Conservation (phyloP, 805 yeast species). For the Metschnikowia matae region DNA sequence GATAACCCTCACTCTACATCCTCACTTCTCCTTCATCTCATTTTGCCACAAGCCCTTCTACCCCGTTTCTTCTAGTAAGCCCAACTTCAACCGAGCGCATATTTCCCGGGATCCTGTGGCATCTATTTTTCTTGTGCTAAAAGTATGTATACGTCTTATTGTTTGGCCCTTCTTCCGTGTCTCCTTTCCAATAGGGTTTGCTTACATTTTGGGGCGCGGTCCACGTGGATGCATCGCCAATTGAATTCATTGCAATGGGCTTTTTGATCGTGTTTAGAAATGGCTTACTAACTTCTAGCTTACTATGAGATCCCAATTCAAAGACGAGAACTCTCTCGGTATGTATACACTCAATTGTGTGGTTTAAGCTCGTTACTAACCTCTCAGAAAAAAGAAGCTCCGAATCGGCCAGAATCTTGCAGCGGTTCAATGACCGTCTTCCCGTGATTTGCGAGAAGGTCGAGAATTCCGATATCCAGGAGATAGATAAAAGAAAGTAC, state of each 20-base stretch:
- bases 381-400: slow-evolving; percentile 80
- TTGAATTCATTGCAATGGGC: no score
- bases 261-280: not conserved
- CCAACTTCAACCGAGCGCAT: not conserved
- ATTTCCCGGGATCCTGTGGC: not conserved
- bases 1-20: slow-evolving; percentile 6
- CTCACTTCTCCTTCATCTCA: not conserved
- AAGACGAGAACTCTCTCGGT: slow-evolving; percentile 95
- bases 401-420: slow-evolving; percentile 86
- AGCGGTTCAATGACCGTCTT: slow-evolving; percentile 85
- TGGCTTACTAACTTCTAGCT: slow-evolving; percentile 1
- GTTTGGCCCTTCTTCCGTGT: not conserved
- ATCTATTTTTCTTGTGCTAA: slow-evolving; percentile 1
- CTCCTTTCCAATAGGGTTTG: not conserved
- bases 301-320: slow-evolving; percentile 83
- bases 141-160: not conserved
- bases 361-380: slow-evolving; percentile 10
- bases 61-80: not conserved
- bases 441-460: slow-evolving; percentile 98
- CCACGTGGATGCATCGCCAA: slow-evolving; percentile 4
- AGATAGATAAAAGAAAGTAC: slow-evolving; percentile 95
- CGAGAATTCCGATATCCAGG: slow-evolving; percentile 92
- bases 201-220: slow-evolving; percentile 1
- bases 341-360: slow-evolving; percentile 31
- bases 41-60: slow-evolving; percentile 1